phyloP scores from a whole-genome alignment of 768 basidiomycete genomes.

The Naganishia onofrii region DNA sequence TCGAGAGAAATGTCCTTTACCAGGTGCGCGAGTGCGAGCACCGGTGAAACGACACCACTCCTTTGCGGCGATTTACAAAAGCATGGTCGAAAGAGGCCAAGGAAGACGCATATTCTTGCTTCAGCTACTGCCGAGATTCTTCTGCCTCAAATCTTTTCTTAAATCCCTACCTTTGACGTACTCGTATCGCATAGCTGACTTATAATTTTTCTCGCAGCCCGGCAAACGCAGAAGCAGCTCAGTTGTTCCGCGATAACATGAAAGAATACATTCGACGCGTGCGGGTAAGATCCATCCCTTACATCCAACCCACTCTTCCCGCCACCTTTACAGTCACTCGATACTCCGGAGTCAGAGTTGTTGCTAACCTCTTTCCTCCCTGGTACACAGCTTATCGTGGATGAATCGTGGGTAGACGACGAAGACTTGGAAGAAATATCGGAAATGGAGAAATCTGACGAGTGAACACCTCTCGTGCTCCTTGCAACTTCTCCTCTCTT shows the following conservation, averaged over 20 bases:
- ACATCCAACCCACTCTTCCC: slow-evolving; percentile 7
- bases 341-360: too few species aligned
- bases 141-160: too few species aligned
- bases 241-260: slow-evolving; percentile 94
- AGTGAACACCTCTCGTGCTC: not conserved
- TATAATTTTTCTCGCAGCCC: slow-evolving; percentile 59
- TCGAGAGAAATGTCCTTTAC: not conserved
- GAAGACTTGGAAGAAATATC: slow-evolving; percentile 37
- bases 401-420: slow-evolving; percentile 85
- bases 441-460: slow-evolving; percentile 28
- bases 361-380: not conserved
- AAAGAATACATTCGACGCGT: slow-evolving; percentile 95
- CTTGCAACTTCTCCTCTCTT: not conserved
- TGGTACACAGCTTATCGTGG: slow-evolving; percentile 65
- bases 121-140: too few species aligned
- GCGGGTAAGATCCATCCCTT: too few species aligned
- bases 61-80: too few species aligned
- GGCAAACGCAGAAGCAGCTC: slow-evolving; percentile 96
- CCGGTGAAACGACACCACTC: too few species aligned
- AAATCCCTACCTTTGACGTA: too few species aligned
- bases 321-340: too few species aligned
- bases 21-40: too few species aligned
- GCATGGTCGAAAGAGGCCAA: too few species aligned
- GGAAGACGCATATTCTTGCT: too few species aligned
- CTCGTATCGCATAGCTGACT: not conserved